A percentile compares a stretch with the other conserved stretches of the same genome.
These are phyloP conservation scores for Obba rivulosa DNA, from an alignment of 768 basidiomycete species.

Conservation along the genomic window DNA sequence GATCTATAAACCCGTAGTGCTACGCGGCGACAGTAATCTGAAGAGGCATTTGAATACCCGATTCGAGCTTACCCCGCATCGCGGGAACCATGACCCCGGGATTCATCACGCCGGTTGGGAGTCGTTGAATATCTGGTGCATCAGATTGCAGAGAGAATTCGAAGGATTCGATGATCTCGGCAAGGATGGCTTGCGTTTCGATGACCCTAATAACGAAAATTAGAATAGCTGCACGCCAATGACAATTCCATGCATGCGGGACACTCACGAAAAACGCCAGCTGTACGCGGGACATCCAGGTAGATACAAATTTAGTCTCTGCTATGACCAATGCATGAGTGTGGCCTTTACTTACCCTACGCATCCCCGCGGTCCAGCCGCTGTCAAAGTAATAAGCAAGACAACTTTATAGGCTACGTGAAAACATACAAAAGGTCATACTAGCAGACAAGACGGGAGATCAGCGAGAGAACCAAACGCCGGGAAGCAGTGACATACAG, in stretches of 20 bases:
- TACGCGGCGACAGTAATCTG: no score
- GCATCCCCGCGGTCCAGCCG: slow-evolving; percentile 8
- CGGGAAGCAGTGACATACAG: background rate
- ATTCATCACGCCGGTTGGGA: slow-evolving; percentile 9
- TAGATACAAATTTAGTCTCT: background rate
- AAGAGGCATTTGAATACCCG: no score
- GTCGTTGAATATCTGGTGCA: slow-evolving; percentile 21
- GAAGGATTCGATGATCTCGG: slow-evolving; percentile 29
- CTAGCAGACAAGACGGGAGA: background rate
- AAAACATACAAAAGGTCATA: slow-evolving; percentile 8
- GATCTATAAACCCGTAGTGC: no score
- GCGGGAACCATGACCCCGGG: slow-evolving; percentile 24
- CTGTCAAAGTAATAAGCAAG: background rate
- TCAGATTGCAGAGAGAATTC: slow-evolving; percentile 24
- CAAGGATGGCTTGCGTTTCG: slow-evolving; percentile 27
- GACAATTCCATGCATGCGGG: no score
- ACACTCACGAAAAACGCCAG: slow-evolving; percentile 9
- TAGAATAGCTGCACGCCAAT: background rate
- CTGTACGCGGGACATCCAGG: no score
- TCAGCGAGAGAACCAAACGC: background rate
- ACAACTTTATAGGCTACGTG: background rate
- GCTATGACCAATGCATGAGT: no score
- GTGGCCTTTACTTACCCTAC: slow-evolving; percentile 2
- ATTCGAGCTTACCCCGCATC: slow-evolving; percentile 24
- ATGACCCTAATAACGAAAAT: slow-evolving; percentile 9